Conservation (phyloP, 129 eudicot genomes). For the Oenanthe sinensis region DNA sequence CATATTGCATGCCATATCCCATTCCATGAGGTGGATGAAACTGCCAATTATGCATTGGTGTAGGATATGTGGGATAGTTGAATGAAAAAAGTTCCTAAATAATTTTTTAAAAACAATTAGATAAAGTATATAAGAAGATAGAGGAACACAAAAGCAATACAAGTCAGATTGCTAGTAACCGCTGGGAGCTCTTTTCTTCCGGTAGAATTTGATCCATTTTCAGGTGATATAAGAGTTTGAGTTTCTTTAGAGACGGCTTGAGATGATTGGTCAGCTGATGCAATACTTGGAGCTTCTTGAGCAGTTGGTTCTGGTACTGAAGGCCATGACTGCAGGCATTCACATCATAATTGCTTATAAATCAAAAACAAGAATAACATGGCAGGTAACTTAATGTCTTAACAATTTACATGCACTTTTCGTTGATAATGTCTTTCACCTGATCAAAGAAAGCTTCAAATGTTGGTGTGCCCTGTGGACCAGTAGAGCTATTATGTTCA, state of each 20-base stretch:
- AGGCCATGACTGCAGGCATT: conserved; percentile 17
- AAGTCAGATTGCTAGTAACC: conserved; percentile 21
- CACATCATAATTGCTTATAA: not conserved
- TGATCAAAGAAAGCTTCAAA: conserved; percentile 13
- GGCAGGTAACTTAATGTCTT: not conserved
- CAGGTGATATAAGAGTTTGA: conserved; percentile 11
- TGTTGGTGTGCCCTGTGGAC: conserved; percentile 13
- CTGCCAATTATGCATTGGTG: conserved; percentile 36
- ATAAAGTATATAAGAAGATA: not conserved
- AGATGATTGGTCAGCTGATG: conserved; percentile 19
- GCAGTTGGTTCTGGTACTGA: conserved; percentile 13
- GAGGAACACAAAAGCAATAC: not conserved
- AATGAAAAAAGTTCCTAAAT: conserved; percentile 42
- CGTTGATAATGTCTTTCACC: conserved; percentile 6
- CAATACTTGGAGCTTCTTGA: conserved; percentile 14
- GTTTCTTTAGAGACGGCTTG: conserved; percentile 14
- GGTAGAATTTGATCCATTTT: conserved; percentile 22
- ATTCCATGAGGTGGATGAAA: conserved; percentile 26
- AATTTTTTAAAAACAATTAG: not conserved
- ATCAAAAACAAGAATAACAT: not conserved
- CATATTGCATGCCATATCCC: conserved; percentile 34
- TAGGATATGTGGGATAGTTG: conserved; percentile 16
- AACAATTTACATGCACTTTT: not conserved
- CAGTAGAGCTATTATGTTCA: conserved; percentile 12
- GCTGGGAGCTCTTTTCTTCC: conserved; percentile 48